phyloP scores from a whole-genome alignment of 768 basidiomycete genomes.

The Stropharia rugosoannulata region DNA sequence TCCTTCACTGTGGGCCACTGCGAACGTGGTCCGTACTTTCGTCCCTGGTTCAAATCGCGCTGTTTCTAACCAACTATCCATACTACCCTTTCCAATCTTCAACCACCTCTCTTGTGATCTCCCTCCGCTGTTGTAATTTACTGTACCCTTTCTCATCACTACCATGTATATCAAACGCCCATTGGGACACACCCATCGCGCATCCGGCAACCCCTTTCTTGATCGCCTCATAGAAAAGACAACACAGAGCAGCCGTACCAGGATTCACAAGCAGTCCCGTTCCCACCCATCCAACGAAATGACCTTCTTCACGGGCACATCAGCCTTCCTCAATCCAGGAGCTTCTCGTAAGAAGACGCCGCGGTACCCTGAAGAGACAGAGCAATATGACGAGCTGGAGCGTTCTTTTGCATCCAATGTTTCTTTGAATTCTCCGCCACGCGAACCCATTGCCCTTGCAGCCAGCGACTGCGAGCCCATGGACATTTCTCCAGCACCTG shows the following conservation, averaged over 20 bases:
- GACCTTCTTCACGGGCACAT: constrained; percentile 51
- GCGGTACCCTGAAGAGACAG: constrained; percentile 44
- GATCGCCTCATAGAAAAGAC: constrained; percentile 35
- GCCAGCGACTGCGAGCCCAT: constrained; percentile 60
- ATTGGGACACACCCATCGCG: constrained; percentile 14
- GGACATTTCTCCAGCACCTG: constrained; percentile 78
- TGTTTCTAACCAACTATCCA: constrained; percentile 15
- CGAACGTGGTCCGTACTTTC: constrained; percentile 28
- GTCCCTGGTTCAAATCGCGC: constrained; percentile 7
- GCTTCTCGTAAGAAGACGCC: constrained; percentile 51
- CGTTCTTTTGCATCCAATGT: constrained; percentile 82
- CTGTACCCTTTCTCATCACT: neutral
- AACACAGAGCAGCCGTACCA: constrained; percentile 30
- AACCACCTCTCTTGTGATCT: neutral
- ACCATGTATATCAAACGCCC: neutral
- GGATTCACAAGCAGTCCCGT: constrained; percentile 44
- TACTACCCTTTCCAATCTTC: constrained; percentile 14
- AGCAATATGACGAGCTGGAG: constrained; percentile 78
- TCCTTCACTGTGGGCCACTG: constrained; percentile 19
- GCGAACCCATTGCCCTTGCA: constrained; percentile 39
- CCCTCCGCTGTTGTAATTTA: neutral
- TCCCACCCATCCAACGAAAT: constrained; percentile 40
- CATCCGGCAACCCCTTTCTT: constrained; percentile 27
- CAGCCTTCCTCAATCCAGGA: constrained; percentile 41
- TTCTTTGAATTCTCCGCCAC: constrained; percentile 73